Evolutionary conservation across 306 rosid species (phyloP), one percentile per base, ranked within the genome.

Genomic region (Medicago lupulina): DNA sequence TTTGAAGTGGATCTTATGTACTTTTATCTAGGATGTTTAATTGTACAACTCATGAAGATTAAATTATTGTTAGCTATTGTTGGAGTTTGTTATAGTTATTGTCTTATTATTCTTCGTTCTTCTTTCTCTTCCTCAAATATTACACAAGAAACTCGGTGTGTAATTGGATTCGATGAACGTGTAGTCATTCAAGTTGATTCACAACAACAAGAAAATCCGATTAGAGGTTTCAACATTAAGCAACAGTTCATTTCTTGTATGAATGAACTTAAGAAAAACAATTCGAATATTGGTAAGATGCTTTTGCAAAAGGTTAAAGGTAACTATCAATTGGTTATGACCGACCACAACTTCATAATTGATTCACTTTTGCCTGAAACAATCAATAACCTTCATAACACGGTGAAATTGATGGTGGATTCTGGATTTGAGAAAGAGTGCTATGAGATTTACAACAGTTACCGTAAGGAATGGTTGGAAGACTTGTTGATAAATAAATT

Each of bases 351-450:
- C 69, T 68, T 88, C 73, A 71, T 90, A 40, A 75, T 88, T 28
- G 98, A 93, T 19, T 84, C 88, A 3, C 25, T 53, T 40, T 87
- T 89, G 2, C 91, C 91, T 0, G 88, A 74, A 3, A 89, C 82
- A 2, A 74, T 89, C 64, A 80, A 81, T 70, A 88, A 90, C 44
- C 95, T 93, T 63, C 89, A 86, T 40, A 88, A 87, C 70, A 85
- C 84, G 6, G 91, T 85, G 53, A 86, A 89, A 82, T 86, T 85
- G 5, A 87, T 87, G 95, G 84, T 82, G 46, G 81, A 82, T 9
- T 86, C 80, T 4, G 91, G 96, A 19, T 87, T 87, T 25, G 87
- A 83, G 19, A 86, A 89, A 64, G 86, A 87, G 87, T 88, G 89
- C 71, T 79, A 83, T 0, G 87, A 84, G 40, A 80, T 78, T 77